phyloP scores from a whole-genome alignment of 1,139 yeast genomes.

The Saccharomyces hybrid region DNA sequence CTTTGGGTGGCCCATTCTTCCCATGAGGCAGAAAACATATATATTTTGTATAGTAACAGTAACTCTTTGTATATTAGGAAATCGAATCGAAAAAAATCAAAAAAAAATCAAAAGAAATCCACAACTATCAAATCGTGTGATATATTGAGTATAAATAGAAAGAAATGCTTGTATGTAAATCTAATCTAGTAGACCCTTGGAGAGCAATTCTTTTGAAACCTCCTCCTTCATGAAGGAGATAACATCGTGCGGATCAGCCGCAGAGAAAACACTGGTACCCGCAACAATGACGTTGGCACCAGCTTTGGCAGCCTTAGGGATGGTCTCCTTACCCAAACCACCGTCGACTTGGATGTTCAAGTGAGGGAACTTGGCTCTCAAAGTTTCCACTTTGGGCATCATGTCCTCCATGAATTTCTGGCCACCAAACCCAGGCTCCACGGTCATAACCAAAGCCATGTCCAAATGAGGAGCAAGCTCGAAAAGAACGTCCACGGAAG shows the following conservation, averaged over 20 bases:
- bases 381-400: conserved; percentile 87
- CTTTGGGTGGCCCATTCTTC: conserved; percentile 61
- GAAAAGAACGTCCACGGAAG: conserved; percentile 76
- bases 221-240: conserved; percentile 58
- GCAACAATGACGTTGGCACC: conserved; percentile 98
- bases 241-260: conserved; percentile 67
- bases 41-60: conserved; percentile 1
- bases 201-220: conserved; percentile 39
- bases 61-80: conserved; percentile 2
- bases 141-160: not conserved
- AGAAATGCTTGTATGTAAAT: conserved; percentile 1
- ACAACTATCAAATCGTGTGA: not conserved
- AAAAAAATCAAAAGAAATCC: not conserved
- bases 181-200: conserved; percentile 27
- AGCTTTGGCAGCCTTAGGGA: conserved; percentile 78
- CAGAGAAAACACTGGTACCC: conserved; percentile 88
- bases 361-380: conserved; percentile 67
- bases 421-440: conserved; percentile 98
- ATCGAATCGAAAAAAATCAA: not conserved
- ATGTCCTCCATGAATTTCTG: conserved; percentile 90
- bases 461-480: conserved; percentile 74
- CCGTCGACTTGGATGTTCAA: conserved; percentile 95
- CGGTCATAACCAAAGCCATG: conserved; percentile 95
- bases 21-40: conserved; percentile 11
- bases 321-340: conserved; percentile 81